Percentiles rank a stretch among this genome's conserved stretches.
Evolutionary conservation across 2,329 filamentous ascomycete genomes (phyloP).

Genomic region (Karstenula rhodostoma): DNA sequence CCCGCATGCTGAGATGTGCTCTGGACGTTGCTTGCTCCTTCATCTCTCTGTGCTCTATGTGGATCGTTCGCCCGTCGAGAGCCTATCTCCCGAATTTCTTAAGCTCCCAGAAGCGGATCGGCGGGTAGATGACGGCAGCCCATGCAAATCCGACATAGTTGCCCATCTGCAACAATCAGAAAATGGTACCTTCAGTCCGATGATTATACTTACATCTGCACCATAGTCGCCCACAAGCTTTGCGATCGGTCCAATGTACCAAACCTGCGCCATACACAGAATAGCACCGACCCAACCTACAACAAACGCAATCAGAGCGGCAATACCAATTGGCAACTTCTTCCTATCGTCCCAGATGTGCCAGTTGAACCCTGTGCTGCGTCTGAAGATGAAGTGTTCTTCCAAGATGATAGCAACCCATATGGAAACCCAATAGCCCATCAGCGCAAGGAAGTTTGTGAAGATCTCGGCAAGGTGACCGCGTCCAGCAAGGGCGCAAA

Average conservation of each 20-base stretch:
- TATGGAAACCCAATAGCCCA: slow-evolving; percentile 75
- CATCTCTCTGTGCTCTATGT: background rate
- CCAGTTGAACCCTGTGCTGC: slow-evolving; percentile 65
- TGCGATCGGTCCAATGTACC: slow-evolving; percentile 72
- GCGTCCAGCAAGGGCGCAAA: slow-evolving; percentile 70
- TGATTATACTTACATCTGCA: slow-evolving; percentile 60
- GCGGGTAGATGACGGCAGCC: slow-evolving; percentile 65
- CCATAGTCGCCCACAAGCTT: slow-evolving; percentile 64
- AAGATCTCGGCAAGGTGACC: slow-evolving; percentile 69
- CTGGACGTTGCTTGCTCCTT: no score
- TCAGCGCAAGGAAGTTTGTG: slow-evolving; percentile 73
- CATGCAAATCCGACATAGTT: slow-evolving; percentile 68
- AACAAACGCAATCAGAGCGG: slow-evolving; percentile 68
- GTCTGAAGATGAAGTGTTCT: slow-evolving; percentile 70
- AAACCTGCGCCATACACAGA: slow-evolving; percentile 73
- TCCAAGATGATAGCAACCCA: slow-evolving; percentile 70
- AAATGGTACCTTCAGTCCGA: background rate
- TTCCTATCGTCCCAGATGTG: slow-evolving; percentile 65
- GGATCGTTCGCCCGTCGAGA: background rate
- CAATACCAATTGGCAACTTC: slow-evolving; percentile 68
- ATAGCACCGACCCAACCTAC: slow-evolving; percentile 72
- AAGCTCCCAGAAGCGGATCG: slow-evolving; percentile 61
- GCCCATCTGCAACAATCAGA: slow-evolving; percentile 55
- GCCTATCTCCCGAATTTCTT: slow-evolving; percentile 56
- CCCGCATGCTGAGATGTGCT: background rate